Evolutionary conservation across 495 filamentous ascomycete species (phyloP).

Genomic region (Glonium stellatum): DNA sequence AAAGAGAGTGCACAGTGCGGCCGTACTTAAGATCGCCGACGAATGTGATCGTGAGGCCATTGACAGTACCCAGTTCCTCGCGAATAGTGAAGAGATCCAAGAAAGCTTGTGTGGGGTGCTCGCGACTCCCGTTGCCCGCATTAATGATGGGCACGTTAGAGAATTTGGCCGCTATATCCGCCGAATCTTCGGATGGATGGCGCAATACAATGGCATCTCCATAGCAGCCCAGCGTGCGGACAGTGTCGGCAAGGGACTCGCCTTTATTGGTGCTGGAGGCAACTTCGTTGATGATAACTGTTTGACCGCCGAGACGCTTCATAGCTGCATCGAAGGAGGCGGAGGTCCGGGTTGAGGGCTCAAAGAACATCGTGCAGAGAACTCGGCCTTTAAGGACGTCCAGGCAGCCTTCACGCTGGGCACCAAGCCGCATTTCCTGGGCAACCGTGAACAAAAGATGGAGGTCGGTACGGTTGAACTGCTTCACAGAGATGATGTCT

Average conservation of each 20-base stretch:
- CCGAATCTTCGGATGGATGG: conserved; percentile 74
- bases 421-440: conserved; percentile 90
- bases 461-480: conserved; percentile 78
- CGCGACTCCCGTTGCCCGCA: conserved; percentile 86
- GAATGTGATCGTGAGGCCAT: conserved; percentile 91
- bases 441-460: conserved; percentile 93
- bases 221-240: conserved; percentile 90
- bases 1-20: conserved; percentile 86
- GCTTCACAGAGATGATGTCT: conserved; percentile 81
- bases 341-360: conserved; percentile 93
- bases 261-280: conserved; percentile 87
- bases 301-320: conserved; percentile 88
- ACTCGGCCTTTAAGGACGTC: conserved; percentile 79
- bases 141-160: conserved; percentile 90
- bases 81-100: conserved; percentile 98
- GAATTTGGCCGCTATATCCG: conserved; percentile 73
- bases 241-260: conserved; percentile 84
- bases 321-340: conserved; percentile 96
- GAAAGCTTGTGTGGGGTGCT: conserved; percentile 97
- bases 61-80: conserved; percentile 91
- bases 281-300: conserved; percentile 66
- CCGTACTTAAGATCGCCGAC: conserved; percentile 88
- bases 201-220: conserved; percentile 89
- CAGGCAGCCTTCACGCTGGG: conserved; percentile 81
- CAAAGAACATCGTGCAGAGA: conserved; percentile 89